Evolutionary conservation across 371 early-diverging fungal species (phyloP).

Genomic region (Mortierella sp.): DNA sequence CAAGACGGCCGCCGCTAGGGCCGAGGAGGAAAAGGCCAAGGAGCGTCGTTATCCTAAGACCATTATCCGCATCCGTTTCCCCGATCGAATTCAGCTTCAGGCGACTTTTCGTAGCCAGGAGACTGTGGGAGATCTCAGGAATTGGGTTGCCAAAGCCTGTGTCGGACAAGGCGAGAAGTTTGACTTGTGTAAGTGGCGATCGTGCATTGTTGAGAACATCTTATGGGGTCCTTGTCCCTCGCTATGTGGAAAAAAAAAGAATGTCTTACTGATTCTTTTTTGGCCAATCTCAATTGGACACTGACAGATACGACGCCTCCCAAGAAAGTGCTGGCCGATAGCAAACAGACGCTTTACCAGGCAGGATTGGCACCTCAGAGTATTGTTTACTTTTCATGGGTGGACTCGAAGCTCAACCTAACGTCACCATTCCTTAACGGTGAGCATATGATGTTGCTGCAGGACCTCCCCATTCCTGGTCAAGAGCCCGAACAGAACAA

Average conservation of each 20-base stretch:
- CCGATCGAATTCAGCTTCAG: constrained; percentile 68
- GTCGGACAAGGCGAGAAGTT: constrained; percentile 57
- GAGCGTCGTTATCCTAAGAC: constrained; percentile 74
- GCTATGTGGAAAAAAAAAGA: background rate
- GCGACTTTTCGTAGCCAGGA: constrained; percentile 64
- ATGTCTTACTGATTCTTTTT: background rate
- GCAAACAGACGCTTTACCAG: constrained; percentile 53
- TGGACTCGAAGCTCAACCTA: constrained; percentile 59
- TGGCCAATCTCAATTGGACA: no score
- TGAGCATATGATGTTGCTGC: constrained; percentile 38
- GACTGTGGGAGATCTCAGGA: constrained; percentile 57
- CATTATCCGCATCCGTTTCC: constrained; percentile 72
- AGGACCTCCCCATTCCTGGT: constrained; percentile 50
- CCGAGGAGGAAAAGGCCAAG: constrained; percentile 65
- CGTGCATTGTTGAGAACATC: background rate
- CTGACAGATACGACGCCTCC: constrained; percentile 59
- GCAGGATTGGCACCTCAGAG: constrained; percentile 61
- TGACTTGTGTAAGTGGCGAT: constrained; percentile 35
- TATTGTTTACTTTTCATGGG: constrained; percentile 60
- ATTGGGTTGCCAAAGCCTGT: constrained; percentile 42
- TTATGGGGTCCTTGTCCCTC: background rate
- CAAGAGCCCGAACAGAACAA: constrained; percentile 21
- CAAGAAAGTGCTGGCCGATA: constrained; percentile 52
- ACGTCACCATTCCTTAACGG: constrained; percentile 54
- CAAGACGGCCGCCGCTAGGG: constrained; percentile 71